Conservation (phyloP, 768 basidiomycete genomes). For the Leccinellum albellum region DNA sequence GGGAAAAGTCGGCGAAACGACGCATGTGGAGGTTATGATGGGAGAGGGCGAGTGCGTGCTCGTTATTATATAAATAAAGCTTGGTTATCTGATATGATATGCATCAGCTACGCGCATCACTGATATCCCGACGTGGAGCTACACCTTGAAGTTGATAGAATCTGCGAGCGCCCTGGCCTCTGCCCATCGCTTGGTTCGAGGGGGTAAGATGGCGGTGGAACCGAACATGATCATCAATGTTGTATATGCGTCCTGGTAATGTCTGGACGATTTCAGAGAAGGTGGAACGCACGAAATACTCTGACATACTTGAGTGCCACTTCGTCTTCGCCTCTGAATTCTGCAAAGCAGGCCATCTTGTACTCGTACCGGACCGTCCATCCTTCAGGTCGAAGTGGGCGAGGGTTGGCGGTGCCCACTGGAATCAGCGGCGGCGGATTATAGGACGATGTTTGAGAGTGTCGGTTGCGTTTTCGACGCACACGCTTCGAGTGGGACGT, state of each 20-base stretch:
- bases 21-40: slow-evolving; percentile 85
- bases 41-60: slow-evolving; percentile 73
- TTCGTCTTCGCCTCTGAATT: slow-evolving; percentile 90
- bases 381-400: slow-evolving; percentile 75
- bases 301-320: slow-evolving; percentile 79
- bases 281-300: neutral
- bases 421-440: slow-evolving; percentile 44
- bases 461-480: slow-evolving; percentile 80
- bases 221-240: slow-evolving; percentile 85
- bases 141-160: slow-evolving; percentile 85
- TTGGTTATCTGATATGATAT: slow-evolving; percentile 65
- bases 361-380: slow-evolving; percentile 98
- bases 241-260: slow-evolving; percentile 92
- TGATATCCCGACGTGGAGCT: neutral
- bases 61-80: slow-evolving; percentile 86
- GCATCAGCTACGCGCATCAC: neutral
- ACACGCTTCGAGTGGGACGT: slow-evolving; percentile 90
- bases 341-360: slow-evolving; percentile 96
- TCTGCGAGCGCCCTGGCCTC: slow-evolving; percentile 97
- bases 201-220: slow-evolving; percentile 79
- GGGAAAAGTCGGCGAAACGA: slow-evolving; percentile 79
- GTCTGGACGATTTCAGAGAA: slow-evolving; percentile 44
- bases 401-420: slow-evolving; percentile 37
- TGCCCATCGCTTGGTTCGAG: slow-evolving; percentile 95
- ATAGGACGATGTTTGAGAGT: slow-evolving; percentile 60